These are phyloP conservation scores for Ophiostoma sp. DNA, from an alignment of 2,329 filamentous ascomycete genomes.

Conservation along the genomic window DNA sequence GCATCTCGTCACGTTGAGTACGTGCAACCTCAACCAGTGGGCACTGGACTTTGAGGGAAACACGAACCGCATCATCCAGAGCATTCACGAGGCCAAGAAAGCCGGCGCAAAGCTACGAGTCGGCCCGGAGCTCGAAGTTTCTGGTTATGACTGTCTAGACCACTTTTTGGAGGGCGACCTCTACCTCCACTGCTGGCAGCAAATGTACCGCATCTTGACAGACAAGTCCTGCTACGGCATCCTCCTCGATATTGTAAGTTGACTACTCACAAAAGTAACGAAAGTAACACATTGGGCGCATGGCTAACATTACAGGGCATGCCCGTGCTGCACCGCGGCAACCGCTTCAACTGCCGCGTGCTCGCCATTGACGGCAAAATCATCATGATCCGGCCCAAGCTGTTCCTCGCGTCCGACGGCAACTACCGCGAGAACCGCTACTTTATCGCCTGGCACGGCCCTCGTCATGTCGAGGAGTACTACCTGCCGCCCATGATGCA, in stretches of 20 bases:
- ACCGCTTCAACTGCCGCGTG: constrained; percentile 66
- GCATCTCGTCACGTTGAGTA: constrained; percentile 36
- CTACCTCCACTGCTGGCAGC: constrained; percentile 62
- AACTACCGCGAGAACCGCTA: constrained; percentile 58
- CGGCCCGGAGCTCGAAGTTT: constrained; percentile 57
- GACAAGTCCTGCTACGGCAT: constrained; percentile 65
- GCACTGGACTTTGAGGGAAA: constrained; percentile 63
- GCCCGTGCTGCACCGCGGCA: constrained; percentile 62
- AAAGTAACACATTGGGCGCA: neutral
- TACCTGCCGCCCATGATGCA: constrained; percentile 61
- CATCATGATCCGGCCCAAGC: constrained; percentile 69
- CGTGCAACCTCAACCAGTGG: constrained; percentile 39
- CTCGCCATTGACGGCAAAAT: constrained; percentile 67
- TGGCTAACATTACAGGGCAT: constrained; percentile 40
- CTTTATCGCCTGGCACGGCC: constrained; percentile 64
- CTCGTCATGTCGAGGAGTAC: constrained; percentile 62
- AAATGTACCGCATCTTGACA: constrained; percentile 59
- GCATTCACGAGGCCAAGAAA: constrained; percentile 60
- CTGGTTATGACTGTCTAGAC: constrained; percentile 68
- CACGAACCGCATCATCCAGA: constrained; percentile 58
- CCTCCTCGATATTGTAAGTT: constrained; percentile 57
- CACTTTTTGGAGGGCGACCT: constrained; percentile 62
- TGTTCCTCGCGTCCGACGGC: constrained; percentile 50
- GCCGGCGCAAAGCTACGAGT: constrained; percentile 62
- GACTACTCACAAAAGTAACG: neutral